Evolutionary conservation across 805 yeast species (phyloP).

Genomic region (Cyberlindnera mycetangii): DNA sequence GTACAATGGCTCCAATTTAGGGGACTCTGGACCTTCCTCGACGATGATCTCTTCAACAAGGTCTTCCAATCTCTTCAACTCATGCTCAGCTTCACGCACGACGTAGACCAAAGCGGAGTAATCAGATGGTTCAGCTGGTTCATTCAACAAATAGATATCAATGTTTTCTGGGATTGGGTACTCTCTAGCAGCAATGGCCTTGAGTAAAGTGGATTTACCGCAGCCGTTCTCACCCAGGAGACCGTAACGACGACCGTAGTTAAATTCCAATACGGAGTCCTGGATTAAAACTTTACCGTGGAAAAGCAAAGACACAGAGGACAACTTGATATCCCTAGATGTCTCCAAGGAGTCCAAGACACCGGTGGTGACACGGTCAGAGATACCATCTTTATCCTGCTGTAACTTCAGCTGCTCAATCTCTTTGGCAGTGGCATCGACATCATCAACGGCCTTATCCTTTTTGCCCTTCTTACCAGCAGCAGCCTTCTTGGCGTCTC

Average conservation of each 20-base stretch:
- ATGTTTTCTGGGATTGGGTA: conserved; percentile 91
- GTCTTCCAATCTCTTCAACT: conserved; percentile 87
- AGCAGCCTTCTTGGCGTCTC: conserved; percentile 95
- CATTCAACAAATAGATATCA: conserved; percentile 90
- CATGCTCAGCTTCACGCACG: conserved; percentile 92
- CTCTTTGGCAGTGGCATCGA: conserved; percentile 61
- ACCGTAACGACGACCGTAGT: conserved; percentile 97
- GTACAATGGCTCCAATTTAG: conserved; percentile 78
- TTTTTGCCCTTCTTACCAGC: conserved; percentile 66
- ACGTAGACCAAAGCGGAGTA: conserved; percentile 93
- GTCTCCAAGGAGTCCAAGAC: conserved; percentile 86
- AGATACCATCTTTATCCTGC: conserved; percentile 88
- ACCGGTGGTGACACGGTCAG: conserved; percentile 98
- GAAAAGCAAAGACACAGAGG: conserved; percentile 87
- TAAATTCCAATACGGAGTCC: conserved; percentile 88
- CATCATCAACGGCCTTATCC: conserved; percentile 38
- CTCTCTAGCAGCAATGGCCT: conserved; percentile 93
- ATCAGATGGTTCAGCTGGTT: conserved; percentile 96
- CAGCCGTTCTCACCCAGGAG: conserved; percentile 97
- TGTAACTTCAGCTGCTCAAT: conserved; percentile 87
- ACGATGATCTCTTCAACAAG: conserved; percentile 86
- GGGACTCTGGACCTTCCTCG: conserved; percentile 92
- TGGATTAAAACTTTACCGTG: conserved; percentile 96
- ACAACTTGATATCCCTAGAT: conserved; percentile 89
- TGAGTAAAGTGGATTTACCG: conserved; percentile 94